Percentiles rank a stretch among this genome's conserved stretches.
Conservation (phyloP, 805 yeast species). For the Kodamaea restingae region DNA sequence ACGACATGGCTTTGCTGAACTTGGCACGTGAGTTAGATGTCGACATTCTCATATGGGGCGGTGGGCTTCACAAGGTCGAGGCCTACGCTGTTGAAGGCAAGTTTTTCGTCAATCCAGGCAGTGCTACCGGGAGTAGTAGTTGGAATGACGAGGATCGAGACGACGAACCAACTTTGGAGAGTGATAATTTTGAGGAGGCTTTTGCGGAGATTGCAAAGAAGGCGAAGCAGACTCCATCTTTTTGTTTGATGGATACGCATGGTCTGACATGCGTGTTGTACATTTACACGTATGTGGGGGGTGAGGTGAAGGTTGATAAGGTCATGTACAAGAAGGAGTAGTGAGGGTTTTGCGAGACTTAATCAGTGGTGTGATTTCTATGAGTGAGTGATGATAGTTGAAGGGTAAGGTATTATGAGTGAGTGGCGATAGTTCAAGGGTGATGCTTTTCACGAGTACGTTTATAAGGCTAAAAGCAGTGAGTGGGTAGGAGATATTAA, state of each 20-base stretch:
- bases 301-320: slow-evolving; percentile 88
- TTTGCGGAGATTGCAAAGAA: slow-evolving; percentile 19
- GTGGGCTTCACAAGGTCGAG: slow-evolving; percentile 78
- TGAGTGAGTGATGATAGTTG: no score
- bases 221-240: slow-evolving; percentile 60
- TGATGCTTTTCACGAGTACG: no score
- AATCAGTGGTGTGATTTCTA: no score
- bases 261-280: slow-evolving; percentile 74
- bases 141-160: slow-evolving; percentile 57
- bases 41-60: slow-evolving; percentile 89
- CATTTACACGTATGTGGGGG: slow-evolving; percentile 75
- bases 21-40: slow-evolving; percentile 90
- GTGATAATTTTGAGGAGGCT: slow-evolving; percentile 17
- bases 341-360: not conserved
- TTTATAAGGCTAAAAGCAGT: no score
- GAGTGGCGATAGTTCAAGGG: no score
- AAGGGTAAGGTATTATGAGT: no score
- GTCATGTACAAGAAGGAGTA: slow-evolving; percentile 35
- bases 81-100: slow-evolving; percentile 91
- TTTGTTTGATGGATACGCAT: slow-evolving; percentile 84
- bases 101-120: slow-evolving; percentile 94
- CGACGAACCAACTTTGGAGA: slow-evolving; percentile 37
- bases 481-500: no score
- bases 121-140: slow-evolving; percentile 87
- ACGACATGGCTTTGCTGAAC: slow-evolving; percentile 76